phyloP scores from a whole-genome alignment of 495 filamentous ascomycete genomes.

The Podospora pseudopauciseta region DNA sequence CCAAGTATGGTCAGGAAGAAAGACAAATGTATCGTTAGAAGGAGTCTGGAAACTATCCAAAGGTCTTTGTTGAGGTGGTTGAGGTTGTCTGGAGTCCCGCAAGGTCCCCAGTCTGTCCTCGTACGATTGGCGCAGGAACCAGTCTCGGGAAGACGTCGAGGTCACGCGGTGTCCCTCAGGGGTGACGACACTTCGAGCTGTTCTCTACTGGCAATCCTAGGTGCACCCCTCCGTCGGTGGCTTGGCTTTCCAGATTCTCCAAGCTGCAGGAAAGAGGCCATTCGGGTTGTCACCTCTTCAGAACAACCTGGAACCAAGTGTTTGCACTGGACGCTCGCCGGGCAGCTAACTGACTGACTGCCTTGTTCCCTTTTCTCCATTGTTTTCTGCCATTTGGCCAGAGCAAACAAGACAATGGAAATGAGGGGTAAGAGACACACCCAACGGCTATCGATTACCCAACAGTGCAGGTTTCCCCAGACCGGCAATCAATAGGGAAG shows the following conservation, averaged over 20 bases:
- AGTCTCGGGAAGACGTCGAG: slow-evolving; percentile 15
- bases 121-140: slow-evolving; percentile 25
- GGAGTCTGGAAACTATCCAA: not conserved
- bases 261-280: not conserved
- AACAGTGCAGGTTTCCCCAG: not conserved
- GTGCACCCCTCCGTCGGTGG: not conserved
- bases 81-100: slow-evolving; percentile 1
- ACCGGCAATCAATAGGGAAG: not conserved
- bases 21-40: slow-evolving; percentile 2
- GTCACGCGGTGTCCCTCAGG: slow-evolving; percentile 24
- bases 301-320: not conserved
- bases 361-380: not conserved
- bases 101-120: slow-evolving; percentile 8
- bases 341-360: not conserved
- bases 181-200: slow-evolving; percentile 25
- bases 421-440: not conserved
- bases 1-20: not conserved
- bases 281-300: not conserved
- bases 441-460: not conserved
- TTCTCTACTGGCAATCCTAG: slow-evolving; percentile 2
- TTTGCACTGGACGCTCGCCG: not conserved
- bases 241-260: slow-evolving; percentile 8
- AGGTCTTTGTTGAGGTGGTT: not conserved
- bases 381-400: not conserved
- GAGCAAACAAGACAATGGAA: slow-evolving; percentile 1